A percentile compares a stretch with the other conserved stretches of the same genome.
Evolutionary conservation across 441 rosid genomes (phyloP).

Genomic region (Sinapis alba): DNA sequence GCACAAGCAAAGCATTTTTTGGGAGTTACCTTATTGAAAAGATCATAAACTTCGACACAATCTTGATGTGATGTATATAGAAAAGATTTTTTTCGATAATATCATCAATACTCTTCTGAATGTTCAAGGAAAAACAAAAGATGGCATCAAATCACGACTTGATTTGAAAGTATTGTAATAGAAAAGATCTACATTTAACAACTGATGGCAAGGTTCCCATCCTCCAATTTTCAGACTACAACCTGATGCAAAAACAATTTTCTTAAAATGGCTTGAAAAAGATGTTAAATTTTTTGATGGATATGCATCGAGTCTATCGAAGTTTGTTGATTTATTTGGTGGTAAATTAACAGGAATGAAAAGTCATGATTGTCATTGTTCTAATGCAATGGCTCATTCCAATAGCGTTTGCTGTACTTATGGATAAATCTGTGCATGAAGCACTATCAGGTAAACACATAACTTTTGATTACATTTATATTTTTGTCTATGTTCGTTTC

Average conservation of each 20-base stretch:
- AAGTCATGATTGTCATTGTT: background rate
- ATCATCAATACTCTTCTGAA: no score
- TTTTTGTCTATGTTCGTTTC: background rate
- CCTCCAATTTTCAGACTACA: background rate
- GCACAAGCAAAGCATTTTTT: no score
- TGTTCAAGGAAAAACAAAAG: no score
- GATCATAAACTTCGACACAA: no score
- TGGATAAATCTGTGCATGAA: background rate
- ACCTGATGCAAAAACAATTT: background rate
- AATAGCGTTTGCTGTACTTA: background rate
- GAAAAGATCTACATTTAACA: no score
- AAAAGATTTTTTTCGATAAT: no score
- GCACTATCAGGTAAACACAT: background rate
- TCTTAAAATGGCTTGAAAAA: background rate
- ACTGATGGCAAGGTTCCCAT: no score
- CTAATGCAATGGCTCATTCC: background rate
- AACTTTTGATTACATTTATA: background rate
- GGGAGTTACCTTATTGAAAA: no score
- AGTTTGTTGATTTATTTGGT: constrained; percentile 28
- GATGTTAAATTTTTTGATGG: constrained; percentile 10
- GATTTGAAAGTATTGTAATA: no score
- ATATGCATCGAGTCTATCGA: background rate
- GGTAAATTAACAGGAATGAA: background rate
- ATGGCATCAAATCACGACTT: no score
- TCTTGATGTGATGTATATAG: no score